phyloP scores from a whole-genome alignment of 768 basidiomycete species.

The Dendrothele bispora region DNA sequence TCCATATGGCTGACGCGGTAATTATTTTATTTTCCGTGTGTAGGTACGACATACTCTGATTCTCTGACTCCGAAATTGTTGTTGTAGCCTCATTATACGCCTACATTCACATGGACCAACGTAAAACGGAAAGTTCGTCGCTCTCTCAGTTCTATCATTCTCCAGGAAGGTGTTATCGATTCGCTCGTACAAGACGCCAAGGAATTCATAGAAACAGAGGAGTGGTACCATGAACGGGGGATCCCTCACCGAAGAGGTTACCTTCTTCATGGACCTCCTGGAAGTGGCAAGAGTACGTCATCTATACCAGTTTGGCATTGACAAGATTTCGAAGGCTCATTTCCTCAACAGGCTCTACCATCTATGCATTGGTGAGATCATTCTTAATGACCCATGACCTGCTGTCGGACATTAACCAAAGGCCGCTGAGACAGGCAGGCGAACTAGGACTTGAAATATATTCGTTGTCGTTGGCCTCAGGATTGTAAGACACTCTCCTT shows the following conservation, averaged over 20 bases:
- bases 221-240: constrained; percentile 59
- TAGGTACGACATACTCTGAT: constrained; percentile 2
- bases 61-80: neutral
- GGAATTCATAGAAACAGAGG: constrained; percentile 52
- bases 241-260: constrained; percentile 61
- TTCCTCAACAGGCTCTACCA: constrained; percentile 46
- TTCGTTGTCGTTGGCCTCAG: constrained; percentile 49
- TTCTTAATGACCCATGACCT: neutral
- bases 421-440: constrained; percentile 37
- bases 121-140: constrained; percentile 36
- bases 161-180: constrained; percentile 46
- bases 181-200: constrained; percentile 48
- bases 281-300: constrained; percentile 57
- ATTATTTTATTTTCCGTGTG: constrained; percentile 7
- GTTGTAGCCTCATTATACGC: constrained; percentile 17
- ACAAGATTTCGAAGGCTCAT: too few species aligned
- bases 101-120: constrained; percentile 11
- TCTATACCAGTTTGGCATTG: constrained; percentile 22
- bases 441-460: constrained; percentile 88
- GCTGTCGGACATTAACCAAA: neutral
- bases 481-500: constrained; percentile 34
- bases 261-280: constrained; percentile 58
- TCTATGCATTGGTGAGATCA: constrained; percentile 46
- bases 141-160: constrained; percentile 51
- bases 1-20: constrained; percentile 36